Evolutionary conservation across 1,139 yeast species (phyloP), one percentile per base, ranked within the genome.

Genomic region (Candida pseudoviswanathii): DNA sequence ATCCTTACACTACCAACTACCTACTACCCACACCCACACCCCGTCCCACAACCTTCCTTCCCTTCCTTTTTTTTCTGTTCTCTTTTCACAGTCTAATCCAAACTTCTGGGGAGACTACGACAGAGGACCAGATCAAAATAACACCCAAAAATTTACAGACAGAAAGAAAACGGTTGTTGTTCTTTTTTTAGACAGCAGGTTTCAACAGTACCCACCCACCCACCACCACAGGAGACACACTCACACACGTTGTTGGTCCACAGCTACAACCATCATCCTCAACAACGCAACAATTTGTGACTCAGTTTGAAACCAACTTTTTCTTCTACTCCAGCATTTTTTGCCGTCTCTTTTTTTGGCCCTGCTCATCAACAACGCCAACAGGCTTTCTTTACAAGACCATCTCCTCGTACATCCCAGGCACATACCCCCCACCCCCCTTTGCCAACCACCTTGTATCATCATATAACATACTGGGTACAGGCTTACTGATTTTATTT

Each of bases 321-420:
- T 25, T 27, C 32, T 29, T 16, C 16, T 16, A 27, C 33, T 11
- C 32, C 42, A 39, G 29, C 33, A 11, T 39, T 27, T 39, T 39
- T 10, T 9, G 21, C 8, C 26, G 6, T 39, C 29, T 39, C n/a
- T 39, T 39, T 39, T 39, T 39, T 39, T 39, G 32, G 42, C 24
- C 42, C 26, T 39, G 32, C 33, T 39, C 42, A 39, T 39, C 42
- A 39, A 27, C 42, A 39, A 39, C 33, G 29, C 8, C 29, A 27
- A 27, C 29, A 27, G 21, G 8, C 24, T 8, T 22, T n/a, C 10
- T 22, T 25, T 16, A n/a, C 21, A 31, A 31, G 34, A 9, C n/a
- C n/a, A 9, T 5, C 5, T 31, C n/a, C 5, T 11, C 16, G 41
- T 25, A 24, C 16, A 37, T 37, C n/a, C 33, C 40, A 37, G 29